Evolutionary conservation across 106 monocot species (phyloP), one percentile per base, ranked within the genome.

Genomic region (Gastrodia elata): DNA sequence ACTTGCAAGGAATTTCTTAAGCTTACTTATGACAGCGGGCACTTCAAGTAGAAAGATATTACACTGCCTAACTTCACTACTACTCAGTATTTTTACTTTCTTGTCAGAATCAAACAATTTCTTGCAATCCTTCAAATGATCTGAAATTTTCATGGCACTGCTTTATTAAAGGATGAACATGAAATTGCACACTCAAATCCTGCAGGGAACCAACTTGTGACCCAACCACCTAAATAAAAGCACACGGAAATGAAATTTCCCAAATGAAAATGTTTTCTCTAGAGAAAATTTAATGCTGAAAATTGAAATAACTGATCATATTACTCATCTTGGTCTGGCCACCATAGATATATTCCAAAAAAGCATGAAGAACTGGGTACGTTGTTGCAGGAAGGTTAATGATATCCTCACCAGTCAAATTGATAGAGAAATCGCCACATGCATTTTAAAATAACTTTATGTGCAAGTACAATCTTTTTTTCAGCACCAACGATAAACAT

Each of bases 331-430:
- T 69, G 8, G 92, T 91, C 44, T 56, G 71, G 11, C 96, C 90
- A 64, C 81, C 81, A 78, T 96, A 96, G 30, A 96, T 83, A 49
- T 83, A 96, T 76, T 96, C 86, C 48, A 96, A 77, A 77, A 92
- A 81, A 40, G 96, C 85, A 79, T 81, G 87, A 1, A 96, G 79
- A 68, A 86, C 81, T 70, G 71, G 55, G 82, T 96, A 92, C 37
- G 81, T 69, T 20, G 79, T 78, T 24, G 76, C 85, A 78, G 92
- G 87, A 76, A 96, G 87, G 15, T 72, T 41, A 52, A 96, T 79
- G 30, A 76, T 68, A 68, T 75, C 71, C 65, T 77, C 80, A 52
- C 70, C 75, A 38, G 72, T 58, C 33, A 73, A 81, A 56, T 28
- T 42, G 44, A 75, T 79, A 48, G 71, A 61, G 78, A 92, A 89